Evolutionary conservation across 2,329 filamentous ascomycete genomes (phyloP), one percentile per base, ranked within the genome.

Genomic region (Epicoccum nigrum): DNA sequence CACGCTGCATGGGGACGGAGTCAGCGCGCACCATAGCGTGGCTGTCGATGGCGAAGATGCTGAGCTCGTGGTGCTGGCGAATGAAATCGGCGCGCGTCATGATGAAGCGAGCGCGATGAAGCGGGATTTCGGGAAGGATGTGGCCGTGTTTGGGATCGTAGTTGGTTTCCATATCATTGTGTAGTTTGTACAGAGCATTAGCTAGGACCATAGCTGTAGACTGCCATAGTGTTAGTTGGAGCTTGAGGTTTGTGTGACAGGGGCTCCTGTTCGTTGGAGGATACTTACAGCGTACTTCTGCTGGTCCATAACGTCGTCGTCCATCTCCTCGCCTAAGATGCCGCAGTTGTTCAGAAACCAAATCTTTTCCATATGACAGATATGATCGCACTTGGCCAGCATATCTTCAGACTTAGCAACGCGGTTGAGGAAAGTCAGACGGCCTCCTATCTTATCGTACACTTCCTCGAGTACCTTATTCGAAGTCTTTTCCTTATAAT

Each of bases 21-120:
- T 95, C 93, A 1, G 94, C 94, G 38, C 94, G 86, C 7, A 99
- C 94, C 71, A 89, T 88, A 13, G 92, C 91, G 32, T 83, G 82
- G 51, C 87, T 90, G 54, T 95, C 93, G 65, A 99, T 97, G 56
- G 90, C 94, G 76, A 97, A 97, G 52, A 99, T 84, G 70, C 97
- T 97, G 54, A 94, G 84, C 58, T 94, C 90, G 75, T 99, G 94
- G 69, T 97, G 92, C 54, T 86, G 82, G 60, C 94, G 86, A 65
- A 97, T 92, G 71, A 97, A 99, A 74, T 99, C 94, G 52, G 91
- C 88, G 45, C 94, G 83, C 12, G 94, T 97, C 93, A 97, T 97
- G 70, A 97, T 88, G 74, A 97, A 83, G 56, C 72, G 68, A 9
- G 72, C 71, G 39, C 68, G 60, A 51, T 74, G 71, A 3, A 74